Evolutionary conservation across 1,284 basidiomycete species (phyloP).

Genomic region (Ustilago sp.): DNA sequence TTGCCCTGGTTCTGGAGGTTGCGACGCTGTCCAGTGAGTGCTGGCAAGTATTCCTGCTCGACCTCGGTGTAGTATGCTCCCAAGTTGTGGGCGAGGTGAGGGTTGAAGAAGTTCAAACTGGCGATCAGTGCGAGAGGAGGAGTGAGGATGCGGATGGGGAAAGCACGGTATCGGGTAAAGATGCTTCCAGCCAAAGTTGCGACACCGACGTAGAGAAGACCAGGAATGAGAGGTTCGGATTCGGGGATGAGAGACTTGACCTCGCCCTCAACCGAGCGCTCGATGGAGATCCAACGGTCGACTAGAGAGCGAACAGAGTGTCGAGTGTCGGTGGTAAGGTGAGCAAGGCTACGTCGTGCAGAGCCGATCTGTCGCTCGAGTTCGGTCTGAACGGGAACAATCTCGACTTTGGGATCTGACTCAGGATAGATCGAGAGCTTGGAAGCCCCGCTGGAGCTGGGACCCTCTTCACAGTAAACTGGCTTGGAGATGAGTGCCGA

Average conservation of each 20-base stretch:
- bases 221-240: conserved; percentile 85
- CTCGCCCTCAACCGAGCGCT: conserved; percentile 71
- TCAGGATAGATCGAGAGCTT: conserved; percentile 61
- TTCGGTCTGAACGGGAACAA: conserved; percentile 58
- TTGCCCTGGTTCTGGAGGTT: conserved; percentile 7
- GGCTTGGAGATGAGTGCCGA: conserved; percentile 26
- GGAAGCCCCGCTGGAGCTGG: conserved; percentile 20
- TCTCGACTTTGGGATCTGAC: conserved; percentile 42
- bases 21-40: conserved; percentile 50
- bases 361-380: conserved; percentile 60
- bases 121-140: conserved; percentile 60
- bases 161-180: conserved; percentile 79
- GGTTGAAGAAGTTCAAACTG: conserved; percentile 67
- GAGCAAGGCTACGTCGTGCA: conserved; percentile 48
- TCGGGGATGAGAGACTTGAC: conserved; percentile 83
- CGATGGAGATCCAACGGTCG: conserved; percentile 59
- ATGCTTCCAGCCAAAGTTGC: conserved; percentile 87
- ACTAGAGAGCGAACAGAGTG: conserved; percentile 39
- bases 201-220: conserved; percentile 77
- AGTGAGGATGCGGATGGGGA: conserved; percentile 66
- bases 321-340: conserved; percentile 39
- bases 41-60: conserved; percentile 50
- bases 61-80: conserved; percentile 56
- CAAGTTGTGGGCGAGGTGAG: conserved; percentile 61
- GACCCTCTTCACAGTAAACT: conserved; percentile 38